Evolutionary conservation across 768 basidiomycete species (phyloP).

Genomic region (Fomitopsis pulvina): DNA sequence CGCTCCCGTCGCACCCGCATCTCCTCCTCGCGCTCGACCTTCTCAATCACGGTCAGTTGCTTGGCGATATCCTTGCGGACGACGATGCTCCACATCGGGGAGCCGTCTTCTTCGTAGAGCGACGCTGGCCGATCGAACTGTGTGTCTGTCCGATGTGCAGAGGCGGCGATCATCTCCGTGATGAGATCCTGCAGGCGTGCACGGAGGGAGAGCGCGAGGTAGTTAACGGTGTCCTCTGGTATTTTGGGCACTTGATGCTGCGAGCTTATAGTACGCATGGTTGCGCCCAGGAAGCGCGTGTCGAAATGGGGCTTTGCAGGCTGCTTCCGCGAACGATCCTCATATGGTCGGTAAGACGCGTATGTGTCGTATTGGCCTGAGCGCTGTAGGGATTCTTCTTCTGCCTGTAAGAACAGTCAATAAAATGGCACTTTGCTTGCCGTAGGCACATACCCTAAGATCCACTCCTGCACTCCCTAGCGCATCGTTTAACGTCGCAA

Average conservation of each 20-base stretch:
- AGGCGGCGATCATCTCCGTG: constrained; percentile 58
- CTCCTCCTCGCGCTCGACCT: constrained; percentile 81
- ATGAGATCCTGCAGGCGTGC: constrained; percentile 67
- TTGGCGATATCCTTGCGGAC: constrained; percentile 78
- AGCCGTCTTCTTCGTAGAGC: constrained; percentile 50
- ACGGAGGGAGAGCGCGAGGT: constrained; percentile 74
- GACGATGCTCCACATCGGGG: constrained; percentile 78
- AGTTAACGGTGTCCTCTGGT: constrained; percentile 68
- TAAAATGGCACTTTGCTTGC: background rate
- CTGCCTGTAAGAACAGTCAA: constrained; percentile 52
- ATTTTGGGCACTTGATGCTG: constrained; percentile 64
- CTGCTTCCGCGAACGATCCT: constrained; percentile 78
- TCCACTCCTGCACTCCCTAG: constrained; percentile 85
- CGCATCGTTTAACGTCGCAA: constrained; percentile 78
- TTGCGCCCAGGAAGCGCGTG: constrained; percentile 52
- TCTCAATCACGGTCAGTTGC: constrained; percentile 70
- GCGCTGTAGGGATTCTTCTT: constrained; percentile 76
- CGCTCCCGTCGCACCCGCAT: constrained; percentile 65
- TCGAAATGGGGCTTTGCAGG: constrained; percentile 66
- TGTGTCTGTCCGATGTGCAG: constrained; percentile 62
- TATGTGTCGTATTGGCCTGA: constrained; percentile 53
- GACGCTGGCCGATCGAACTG: constrained; percentile 63
- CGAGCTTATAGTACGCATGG: constrained; percentile 61
- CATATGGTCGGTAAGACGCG: constrained; percentile 56
- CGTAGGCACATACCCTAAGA: constrained; percentile 46